Evolutionary conservation across 148 eudicot species (phyloP), one percentile per base, ranked within the genome.

Genomic region (Beta vulgaris): DNA sequence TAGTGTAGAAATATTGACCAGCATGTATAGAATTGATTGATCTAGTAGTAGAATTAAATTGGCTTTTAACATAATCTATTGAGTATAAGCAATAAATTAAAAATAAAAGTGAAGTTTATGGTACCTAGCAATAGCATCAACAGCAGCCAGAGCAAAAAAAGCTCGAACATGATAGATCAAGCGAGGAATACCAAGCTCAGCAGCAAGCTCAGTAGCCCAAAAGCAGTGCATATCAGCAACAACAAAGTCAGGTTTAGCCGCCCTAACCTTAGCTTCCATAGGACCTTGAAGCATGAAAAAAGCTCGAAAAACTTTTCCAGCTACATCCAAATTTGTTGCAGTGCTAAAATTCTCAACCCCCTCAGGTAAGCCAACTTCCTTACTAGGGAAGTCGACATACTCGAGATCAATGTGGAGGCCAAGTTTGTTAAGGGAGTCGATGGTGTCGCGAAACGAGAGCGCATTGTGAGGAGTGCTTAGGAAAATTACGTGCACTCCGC

Each of bases 141-240:
- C 48, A 43, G 31, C 61, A 13, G 26, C 31, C 5, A 71, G 74
- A 21, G 55, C 72, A 51, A 71, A 42, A 51, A 9, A 53, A 6
- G 62, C 34, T 21, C 44, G 62, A 7, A 36, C 74, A 53, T 71
- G 74, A 21, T 31, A 71, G 26, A 49, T 18, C 15, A 71, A 19
- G 7, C 74, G 23, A 11, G 74, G 74, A 16, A 51, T 34, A n/a
- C 31, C 62, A 2, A 71, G 60, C 32, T 23, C 43, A n/a, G 26
- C 21, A 4, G 74, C 74, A 1, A 71, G 61, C 2, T 71, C 74
- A 16, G 74, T 13, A 31, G 74, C 44, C 74, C 62, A 71, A 71
- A 53, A 53, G 16, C 43, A 71, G 18, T 71, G 62, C 74, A 71
- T 71, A 71, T 71, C 74, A 14, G 74, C 26, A 2, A 71, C 74